Conservation (phyloP, 148 eudicot species). For the Diospyros lotus region DNA sequence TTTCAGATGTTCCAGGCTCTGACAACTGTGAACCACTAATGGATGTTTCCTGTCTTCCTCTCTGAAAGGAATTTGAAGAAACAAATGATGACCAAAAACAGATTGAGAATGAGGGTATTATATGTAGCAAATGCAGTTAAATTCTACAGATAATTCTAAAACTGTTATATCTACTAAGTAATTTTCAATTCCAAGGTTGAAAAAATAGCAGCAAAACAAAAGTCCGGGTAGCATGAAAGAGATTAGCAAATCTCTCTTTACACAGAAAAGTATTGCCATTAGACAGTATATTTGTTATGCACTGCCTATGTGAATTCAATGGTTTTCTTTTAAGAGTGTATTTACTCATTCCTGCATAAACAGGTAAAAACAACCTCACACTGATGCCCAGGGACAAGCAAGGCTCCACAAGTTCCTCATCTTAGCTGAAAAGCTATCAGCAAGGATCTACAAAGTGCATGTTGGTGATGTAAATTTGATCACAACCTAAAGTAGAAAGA, state of each 20-base stretch:
- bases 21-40: conserved; percentile 63
- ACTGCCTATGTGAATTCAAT: neutral
- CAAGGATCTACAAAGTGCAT: neutral
- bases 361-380: conserved; percentile 2
- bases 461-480: neutral
- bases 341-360: neutral
- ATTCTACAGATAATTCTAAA: neutral
- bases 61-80: conserved; percentile 31
- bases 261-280: neutral
- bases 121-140: neutral
- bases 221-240: neutral
- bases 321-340: neutral
- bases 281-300: neutral
- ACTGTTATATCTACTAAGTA: neutral
- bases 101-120: neutral
- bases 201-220: neutral
- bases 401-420: neutral
- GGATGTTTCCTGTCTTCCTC: conserved; percentile 64
- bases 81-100: conserved; percentile 4
- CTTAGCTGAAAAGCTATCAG: neutral
- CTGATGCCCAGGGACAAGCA: neutral
- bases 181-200: neutral
- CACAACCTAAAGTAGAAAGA: neutral
- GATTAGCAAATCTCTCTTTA: neutral
- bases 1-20: conserved; percentile 48